Percentiles rank a stretch among this genome's conserved stretches.
Evolutionary conservation across 176 grass and related monocot genomes (phyloP).

Genomic region (Musa troglodytarum): DNA sequence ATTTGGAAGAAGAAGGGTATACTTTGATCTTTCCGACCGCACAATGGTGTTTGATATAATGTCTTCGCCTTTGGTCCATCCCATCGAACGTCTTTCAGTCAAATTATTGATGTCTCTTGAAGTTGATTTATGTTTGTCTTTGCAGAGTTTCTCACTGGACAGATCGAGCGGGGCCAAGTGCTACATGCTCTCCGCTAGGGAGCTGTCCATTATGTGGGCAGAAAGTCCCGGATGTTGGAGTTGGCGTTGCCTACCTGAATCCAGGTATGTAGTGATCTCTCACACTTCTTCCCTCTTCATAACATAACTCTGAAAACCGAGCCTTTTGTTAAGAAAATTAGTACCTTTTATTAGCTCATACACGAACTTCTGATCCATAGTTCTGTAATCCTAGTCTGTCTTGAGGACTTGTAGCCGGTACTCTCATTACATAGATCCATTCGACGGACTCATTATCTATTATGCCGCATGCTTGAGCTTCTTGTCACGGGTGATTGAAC

Average conservation of each 20-base stretch:
- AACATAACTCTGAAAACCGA: background rate
- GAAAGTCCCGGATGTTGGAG: slow-evolving; percentile 33
- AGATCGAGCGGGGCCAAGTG: slow-evolving; percentile 61
- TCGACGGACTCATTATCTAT: background rate
- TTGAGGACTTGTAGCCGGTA: background rate
- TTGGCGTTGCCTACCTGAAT: slow-evolving; percentile 43
- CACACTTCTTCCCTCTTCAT: background rate
- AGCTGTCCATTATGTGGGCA: slow-evolving; percentile 45
- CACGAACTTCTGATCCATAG: background rate
- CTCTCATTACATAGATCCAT: too few species aligned
- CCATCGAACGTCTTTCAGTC: too few species aligned
- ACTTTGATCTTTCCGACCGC: too few species aligned
- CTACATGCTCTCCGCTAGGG: slow-evolving; percentile 69
- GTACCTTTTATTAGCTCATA: too few species aligned
- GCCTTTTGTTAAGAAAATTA: too few species aligned
- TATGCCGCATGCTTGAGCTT: background rate
- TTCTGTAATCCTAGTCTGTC: background rate
- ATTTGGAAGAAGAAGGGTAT: too few species aligned
- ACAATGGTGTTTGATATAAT: too few species aligned
- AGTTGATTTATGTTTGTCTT: background rate
- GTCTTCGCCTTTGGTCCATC: too few species aligned
- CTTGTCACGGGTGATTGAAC: background rate
- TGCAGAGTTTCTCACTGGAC: slow-evolving; percentile 62
- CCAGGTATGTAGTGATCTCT: slow-evolving; percentile 24
- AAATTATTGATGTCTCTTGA: too few species aligned